Evolutionary conservation across 805 yeast species (phyloP).

Genomic region (Myxozyma geophila): DNA sequence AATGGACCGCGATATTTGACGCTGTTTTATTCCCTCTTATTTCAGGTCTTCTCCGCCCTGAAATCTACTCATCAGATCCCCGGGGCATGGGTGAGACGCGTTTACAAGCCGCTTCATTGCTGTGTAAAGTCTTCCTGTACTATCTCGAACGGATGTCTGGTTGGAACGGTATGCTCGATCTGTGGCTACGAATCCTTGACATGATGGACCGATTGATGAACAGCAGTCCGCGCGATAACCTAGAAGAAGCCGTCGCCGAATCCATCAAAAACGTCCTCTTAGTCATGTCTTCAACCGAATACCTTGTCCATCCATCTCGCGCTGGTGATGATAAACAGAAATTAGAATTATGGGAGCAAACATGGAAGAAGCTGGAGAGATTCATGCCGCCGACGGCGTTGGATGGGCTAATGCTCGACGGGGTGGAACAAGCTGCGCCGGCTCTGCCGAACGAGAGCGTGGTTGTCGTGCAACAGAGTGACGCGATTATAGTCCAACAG

Average conservation of each 20-base stretch:
- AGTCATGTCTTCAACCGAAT: constrained; percentile 45
- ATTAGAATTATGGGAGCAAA: constrained; percentile 46
- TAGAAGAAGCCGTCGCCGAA: constrained; percentile 49
- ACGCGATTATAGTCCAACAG: neutral
- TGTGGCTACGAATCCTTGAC: constrained; percentile 48
- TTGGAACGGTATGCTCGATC: constrained; percentile 40
- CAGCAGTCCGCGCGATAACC: constrained; percentile 47
- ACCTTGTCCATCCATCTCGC: constrained; percentile 29
- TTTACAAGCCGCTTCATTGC: constrained; percentile 64
- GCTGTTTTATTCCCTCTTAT: constrained; percentile 76
- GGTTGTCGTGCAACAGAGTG: neutral
- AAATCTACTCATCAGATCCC: constrained; percentile 62
- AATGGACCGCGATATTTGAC: constrained; percentile 59
- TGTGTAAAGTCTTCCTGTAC: constrained; percentile 67
- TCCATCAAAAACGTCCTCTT: constrained; percentile 50
- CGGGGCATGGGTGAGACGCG: constrained; percentile 69
- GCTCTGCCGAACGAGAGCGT: neutral
- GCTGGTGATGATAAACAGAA: constrained; percentile 40
- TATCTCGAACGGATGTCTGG: constrained; percentile 47
- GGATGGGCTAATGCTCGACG: constrained; percentile 18
- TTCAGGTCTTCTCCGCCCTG: constrained; percentile 67
- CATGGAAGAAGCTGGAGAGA: constrained; percentile 46
- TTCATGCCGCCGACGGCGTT: constrained; percentile 46
- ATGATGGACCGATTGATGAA: constrained; percentile 49
- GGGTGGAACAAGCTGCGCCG: neutral